A percentile compares a stretch with the other conserved stretches of the same genome.
Conservation (phyloP, 1,284 basidiomycete species). For the Earliella scabrosa region DNA sequence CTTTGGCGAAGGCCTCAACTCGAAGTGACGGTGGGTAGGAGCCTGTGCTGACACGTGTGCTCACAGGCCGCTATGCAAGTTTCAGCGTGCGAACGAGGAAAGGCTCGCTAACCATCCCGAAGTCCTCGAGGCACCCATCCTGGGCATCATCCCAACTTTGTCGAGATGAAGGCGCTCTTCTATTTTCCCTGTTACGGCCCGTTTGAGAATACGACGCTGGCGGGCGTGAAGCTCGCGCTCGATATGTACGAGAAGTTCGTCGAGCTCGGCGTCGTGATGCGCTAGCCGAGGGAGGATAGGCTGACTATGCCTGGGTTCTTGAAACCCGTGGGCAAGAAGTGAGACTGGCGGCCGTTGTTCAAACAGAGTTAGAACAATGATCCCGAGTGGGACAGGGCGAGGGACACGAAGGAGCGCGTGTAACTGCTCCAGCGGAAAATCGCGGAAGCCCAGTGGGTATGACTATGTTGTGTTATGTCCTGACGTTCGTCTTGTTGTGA, state of each 20-base stretch:
- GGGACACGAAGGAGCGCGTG: too few species aligned
- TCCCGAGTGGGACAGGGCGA: conserved; percentile 8
- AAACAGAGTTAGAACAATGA: not conserved
- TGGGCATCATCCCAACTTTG: not conserved
- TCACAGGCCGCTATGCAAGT: conserved; percentile 3
- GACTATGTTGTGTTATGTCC: too few species aligned
- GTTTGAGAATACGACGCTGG: not conserved
- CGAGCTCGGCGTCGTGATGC: conserved; percentile 8
- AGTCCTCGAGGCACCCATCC: not conserved
- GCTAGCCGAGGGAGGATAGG: not conserved
- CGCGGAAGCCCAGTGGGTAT: too few species aligned
- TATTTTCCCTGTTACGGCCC: not conserved
- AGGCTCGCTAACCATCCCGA: not conserved
- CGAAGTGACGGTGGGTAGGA: too few species aligned
- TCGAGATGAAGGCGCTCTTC: conserved; percentile 6
- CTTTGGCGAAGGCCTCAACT: too few species aligned
- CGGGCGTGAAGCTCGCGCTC: not conserved
- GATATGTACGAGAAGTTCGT: conserved; percentile 6
- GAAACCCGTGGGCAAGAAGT: conserved; percentile 4
- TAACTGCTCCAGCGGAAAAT: too few species aligned
- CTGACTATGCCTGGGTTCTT: not conserved
- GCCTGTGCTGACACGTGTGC: not conserved
- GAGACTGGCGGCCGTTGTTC: conserved; percentile 8
- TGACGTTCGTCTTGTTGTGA: too few species aligned
- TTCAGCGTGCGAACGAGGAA: not conserved